phyloP scores from a whole-genome alignment of 768 basidiomycete species.

The Tulasnella sp. region DNA sequence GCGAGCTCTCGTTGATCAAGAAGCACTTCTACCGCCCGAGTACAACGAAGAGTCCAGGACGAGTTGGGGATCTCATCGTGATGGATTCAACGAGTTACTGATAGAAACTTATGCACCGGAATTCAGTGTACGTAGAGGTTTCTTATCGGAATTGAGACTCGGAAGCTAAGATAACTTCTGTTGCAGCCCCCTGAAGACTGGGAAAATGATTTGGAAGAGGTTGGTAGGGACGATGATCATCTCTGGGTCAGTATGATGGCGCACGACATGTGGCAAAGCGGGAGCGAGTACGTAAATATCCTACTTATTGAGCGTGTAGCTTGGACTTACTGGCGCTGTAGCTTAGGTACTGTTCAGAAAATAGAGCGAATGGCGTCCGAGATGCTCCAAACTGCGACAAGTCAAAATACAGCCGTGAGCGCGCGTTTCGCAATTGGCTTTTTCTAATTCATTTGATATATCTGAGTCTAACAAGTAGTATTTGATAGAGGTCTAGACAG shows the following conservation, averaged over 20 bases:
- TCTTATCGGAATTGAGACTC: background rate
- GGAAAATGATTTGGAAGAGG: background rate
- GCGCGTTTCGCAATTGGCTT: too few relatives aligned
- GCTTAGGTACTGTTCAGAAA: background rate
- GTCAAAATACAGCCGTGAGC: too few relatives aligned
- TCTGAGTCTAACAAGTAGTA: too few relatives aligned
- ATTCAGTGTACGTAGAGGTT: background rate
- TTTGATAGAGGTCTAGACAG: too few relatives aligned
- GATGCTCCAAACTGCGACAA: background rate
- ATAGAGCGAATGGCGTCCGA: background rate
- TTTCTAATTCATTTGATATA: too few relatives aligned
- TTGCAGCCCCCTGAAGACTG: background rate
- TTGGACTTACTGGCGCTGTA: background rate
- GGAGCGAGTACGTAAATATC: background rate
- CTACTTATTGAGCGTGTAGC: background rate
- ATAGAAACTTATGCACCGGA: background rate
- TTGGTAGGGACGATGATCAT: background rate
- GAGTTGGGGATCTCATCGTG: background rate
- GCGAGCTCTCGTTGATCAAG: background rate
- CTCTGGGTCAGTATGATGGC: background rate
- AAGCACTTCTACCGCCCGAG: background rate
- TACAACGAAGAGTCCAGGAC: background rate
- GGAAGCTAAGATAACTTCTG: background rate
- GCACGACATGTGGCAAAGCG: background rate
- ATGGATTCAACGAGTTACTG: background rate